phyloP scores from a whole-genome alignment of 225 moss, liverwort and hornwort genomes.

The Straminergon stramineum region DNA sequence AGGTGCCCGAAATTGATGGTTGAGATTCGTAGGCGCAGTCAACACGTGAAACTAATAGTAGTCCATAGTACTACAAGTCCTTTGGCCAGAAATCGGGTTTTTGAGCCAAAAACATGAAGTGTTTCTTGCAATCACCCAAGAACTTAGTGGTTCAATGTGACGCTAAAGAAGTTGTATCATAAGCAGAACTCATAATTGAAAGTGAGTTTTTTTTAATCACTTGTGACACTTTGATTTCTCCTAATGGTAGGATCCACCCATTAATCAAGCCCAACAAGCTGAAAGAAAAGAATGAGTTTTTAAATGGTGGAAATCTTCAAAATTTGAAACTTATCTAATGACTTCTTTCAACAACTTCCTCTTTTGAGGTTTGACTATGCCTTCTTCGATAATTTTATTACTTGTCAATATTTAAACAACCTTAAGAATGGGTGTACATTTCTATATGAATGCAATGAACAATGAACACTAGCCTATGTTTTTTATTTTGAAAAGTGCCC shows the following conservation, averaged over 20 bases:
- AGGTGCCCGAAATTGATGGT: too few relatives aligned
- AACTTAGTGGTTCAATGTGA: too few relatives aligned
- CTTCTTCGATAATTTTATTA: neutral
- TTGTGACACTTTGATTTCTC: neutral
- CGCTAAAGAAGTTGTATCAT: neutral
- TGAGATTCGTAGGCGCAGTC: too few relatives aligned
- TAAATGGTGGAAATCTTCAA: neutral
- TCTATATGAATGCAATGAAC: neutral
- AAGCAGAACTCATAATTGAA: neutral
- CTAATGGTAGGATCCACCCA: neutral
- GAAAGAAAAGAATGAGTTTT: neutral
- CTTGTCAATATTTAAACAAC: fast-evolving
- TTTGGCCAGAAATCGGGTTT: too few relatives aligned
- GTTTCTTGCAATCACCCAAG: too few relatives aligned
- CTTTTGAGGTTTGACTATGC: neutral
- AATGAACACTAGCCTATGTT: neutral
- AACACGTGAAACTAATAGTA: too few relatives aligned
- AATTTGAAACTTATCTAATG: neutral
- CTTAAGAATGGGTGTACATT: neutral
- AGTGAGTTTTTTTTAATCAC: neutral
- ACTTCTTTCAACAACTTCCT: neutral
- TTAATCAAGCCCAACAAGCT: fast-evolving
- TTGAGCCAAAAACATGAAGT: too few relatives aligned
- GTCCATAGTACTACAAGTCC: too few relatives aligned
- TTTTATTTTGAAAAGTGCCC: neutral